These are phyloP conservation scores for Echinosophora koreensis DNA, from an alignment of 306 rosid genomes.

Conservation along the genomic window DNA sequence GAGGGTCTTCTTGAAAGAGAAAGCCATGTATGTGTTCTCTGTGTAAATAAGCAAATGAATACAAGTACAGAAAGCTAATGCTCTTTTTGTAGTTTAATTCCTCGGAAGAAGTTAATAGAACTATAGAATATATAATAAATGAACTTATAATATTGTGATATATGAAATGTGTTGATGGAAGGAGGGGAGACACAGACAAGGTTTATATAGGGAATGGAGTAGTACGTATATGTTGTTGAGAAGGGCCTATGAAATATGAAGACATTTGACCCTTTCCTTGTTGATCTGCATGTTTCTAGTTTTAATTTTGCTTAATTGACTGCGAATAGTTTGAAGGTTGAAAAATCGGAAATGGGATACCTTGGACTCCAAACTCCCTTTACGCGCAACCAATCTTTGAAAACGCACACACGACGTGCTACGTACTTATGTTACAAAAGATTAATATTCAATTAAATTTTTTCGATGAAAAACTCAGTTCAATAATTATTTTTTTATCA, in stretches of 20 bases:
- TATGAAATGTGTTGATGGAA: slow-evolving; percentile 5
- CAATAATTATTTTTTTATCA: no score
- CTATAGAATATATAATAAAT: no score
- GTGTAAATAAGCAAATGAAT: no score
- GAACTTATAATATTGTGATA: no score
- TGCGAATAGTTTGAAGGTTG: background rate
- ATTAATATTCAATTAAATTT: background rate
- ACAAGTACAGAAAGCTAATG: no score
- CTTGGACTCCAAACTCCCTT: background rate
- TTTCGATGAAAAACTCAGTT: no score
- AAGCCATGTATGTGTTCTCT: background rate
- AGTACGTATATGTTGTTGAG: no score
- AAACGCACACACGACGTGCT: background rate
- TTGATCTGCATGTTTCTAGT: background rate
- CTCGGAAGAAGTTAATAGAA: no score
- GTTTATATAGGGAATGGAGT: slow-evolving; percentile 38
- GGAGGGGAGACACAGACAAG: background rate
- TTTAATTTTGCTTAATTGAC: background rate
- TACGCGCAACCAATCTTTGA: background rate
- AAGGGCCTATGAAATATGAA: background rate
- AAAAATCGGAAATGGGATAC: background rate
- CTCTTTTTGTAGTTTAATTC: no score
- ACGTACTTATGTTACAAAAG: background rate
- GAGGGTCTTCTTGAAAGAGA: slow-evolving; percentile 19
- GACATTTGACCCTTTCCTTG: background rate